These are phyloP conservation scores for Trichoderma sp. DNA, from an alignment of 2,329 filamentous ascomycete genomes.

Conservation along the genomic window DNA sequence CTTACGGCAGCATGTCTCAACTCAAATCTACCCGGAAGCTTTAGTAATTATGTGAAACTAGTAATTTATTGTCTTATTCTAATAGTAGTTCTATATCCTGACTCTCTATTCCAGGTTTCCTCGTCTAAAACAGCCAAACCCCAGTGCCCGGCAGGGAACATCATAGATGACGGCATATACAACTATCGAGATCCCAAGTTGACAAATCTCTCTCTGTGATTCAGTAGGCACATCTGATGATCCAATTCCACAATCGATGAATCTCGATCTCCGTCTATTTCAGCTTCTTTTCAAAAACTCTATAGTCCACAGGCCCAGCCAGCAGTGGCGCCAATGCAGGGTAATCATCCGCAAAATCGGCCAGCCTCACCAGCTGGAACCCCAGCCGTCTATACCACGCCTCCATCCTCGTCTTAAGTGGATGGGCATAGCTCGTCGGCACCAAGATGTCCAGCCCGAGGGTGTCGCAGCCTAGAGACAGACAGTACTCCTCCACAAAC, in stretches of 20 bases:
- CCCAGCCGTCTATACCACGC: conserved; percentile 35
- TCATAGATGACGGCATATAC: background rate
- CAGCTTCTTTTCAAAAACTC: conserved; percentile 33
- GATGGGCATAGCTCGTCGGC: conserved; percentile 31
- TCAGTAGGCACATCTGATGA: background rate
- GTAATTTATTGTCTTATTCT: background rate
- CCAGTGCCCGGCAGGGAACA: background rate
- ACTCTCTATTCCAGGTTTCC: background rate
- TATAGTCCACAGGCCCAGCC: conserved; percentile 32
- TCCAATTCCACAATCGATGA: background rate
- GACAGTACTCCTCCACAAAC: conserved; percentile 34
- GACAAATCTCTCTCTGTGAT: background rate
- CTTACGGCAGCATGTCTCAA: background rate
- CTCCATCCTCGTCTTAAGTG: conserved; percentile 31
- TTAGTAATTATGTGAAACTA: background rate
- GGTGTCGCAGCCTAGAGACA: conserved; percentile 29
- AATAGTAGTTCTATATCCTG: background rate
- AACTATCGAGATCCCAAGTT: background rate
- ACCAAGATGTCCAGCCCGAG: conserved; percentile 36
- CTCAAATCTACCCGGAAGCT: background rate
- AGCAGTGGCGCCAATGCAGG: conserved; percentile 31
- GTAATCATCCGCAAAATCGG: conserved; percentile 32
- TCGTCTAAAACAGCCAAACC: background rate
- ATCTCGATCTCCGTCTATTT: background rate
- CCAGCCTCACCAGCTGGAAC: conserved; percentile 32